Evolutionary conservation across 768 basidiomycete species (phyloP), one percentile per base, ranked within the genome.

Genomic region (Lactarius akahatsu): DNA sequence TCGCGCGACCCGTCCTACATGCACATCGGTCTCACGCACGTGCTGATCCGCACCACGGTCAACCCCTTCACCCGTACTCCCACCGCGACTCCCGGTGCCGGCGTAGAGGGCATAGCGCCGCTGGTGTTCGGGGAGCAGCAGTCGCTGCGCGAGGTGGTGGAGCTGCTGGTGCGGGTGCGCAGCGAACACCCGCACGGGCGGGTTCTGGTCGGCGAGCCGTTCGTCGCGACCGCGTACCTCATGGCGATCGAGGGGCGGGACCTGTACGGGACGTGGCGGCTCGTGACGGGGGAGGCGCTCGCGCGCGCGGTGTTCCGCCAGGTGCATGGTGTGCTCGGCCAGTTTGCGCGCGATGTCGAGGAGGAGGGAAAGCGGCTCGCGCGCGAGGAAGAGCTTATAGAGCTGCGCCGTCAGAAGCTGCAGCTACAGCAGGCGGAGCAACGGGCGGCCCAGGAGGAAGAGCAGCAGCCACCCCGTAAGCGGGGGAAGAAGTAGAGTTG

Each of bases 21-120:
- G 20, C 20, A 57, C 5, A 36, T 58, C n/a, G 57, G 63, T 2
- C 55, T 65, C 20, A 65, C 59, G 43, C 65, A 65, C 65, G 65
- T 65, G 1, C 55, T 65, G 3, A 38, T 43, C 13, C 65, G 65
- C 11, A 7, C 58, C 13, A 10, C 26, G 20, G 4, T 7, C 9
- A n/a, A 36, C 32, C 30, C 32, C 50, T 15, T 20, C 43, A 45
- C 43, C 43, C 43, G 18, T 9, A 3, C 47, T 1, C 47, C 47
- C 9, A 3, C 20, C 20, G 43, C 43, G 0, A 20, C 43, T 4
- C 20, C 43, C 3, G n/a, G 47, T 15, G 47, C 47, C n/a, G 47
- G 47, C 10, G 2, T 26, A 23, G 50, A 36, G 18, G 38, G 50
- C 16, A 26, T 62, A 9, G 4, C 9, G n/a, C 45, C 61, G 23